Evolutionary conservation across 495 filamentous ascomycete genomes (phyloP), one percentile per base, ranked within the genome.

Genomic region (Trichoderma virens): DNA sequence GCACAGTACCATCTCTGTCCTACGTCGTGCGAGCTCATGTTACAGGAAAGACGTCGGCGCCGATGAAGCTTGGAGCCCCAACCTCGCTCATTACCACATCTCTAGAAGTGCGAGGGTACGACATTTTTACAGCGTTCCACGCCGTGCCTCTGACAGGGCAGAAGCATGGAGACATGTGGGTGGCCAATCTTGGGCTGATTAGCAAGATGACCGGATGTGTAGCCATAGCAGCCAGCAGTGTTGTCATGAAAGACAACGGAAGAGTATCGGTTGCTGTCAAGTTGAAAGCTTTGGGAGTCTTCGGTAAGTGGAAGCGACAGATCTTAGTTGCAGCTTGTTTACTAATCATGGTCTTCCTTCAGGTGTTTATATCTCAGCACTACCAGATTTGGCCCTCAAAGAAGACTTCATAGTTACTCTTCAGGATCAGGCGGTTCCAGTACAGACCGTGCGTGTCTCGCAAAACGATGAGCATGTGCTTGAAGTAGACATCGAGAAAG

Each of bases 121-220:
- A 96, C 59, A 90, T 98, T 63, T 80, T 96, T 5, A 87, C 86
- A 2, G 86, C 90, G 0, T 89, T 88, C 65, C 89, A 28, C 2
- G 51, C 51, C 11, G 25, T 56, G 2, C 27, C 90, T 5, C 69
- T 90, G 23, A 73, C 74, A 1, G 70, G 75, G 0, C 86, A 92
- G 67, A 74, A 76, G 1, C 71, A 84, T 6, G 70, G 76, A 35
- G 71, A 71, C 14, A 70, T 69, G 9, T 72, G 72, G 43, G 67
- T 90, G 14, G 88, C 88, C 0, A 84, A 88, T n/a, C 73, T 98
- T 2, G 94, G 94, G 11, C 76, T 98, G 3, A 67, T 97, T 27
- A 90, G 83, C 18, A 96, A 96, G 72, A 95, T 98, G 88, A 91
- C 92, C 2, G 94, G 92, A 8, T 85, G 86, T 2, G 92, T 90